Evolutionary conservation across 805 yeast species (phyloP).

Genomic region (Cyberlindnera euphorbiiphila): DNA sequence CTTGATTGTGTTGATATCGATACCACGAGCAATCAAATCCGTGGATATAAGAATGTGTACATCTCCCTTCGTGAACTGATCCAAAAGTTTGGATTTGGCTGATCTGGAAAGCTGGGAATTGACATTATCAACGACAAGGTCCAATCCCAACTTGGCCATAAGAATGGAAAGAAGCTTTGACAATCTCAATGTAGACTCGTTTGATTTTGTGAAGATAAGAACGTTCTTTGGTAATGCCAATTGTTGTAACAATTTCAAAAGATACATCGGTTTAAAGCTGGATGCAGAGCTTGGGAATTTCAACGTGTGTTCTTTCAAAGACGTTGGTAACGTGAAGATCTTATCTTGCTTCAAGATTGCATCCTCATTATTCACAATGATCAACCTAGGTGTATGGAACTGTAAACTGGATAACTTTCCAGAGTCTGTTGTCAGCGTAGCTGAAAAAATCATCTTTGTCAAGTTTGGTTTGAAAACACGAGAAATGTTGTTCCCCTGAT

Average conservation of each 20-base stretch:
- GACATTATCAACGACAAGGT: slow-evolving; percentile 39
- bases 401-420: slow-evolving; percentile 75
- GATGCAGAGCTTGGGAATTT: slow-evolving; percentile 37
- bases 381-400: slow-evolving; percentile 65
- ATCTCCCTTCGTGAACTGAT: slow-evolving; percentile 52
- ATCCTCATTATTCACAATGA: slow-evolving; percentile 62
- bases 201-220: slow-evolving; percentile 68
- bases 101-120: slow-evolving; percentile 55
- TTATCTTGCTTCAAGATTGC: slow-evolving; percentile 40
- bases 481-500: slow-evolving; percentile 30
- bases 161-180: slow-evolving; percentile 54
- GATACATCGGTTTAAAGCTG: slow-evolving; percentile 66
- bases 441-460: slow-evolving; percentile 78
- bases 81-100: slow-evolving; percentile 53
- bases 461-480: slow-evolving; percentile 30
- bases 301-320: slow-evolving; percentile 42
- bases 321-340: slow-evolving; percentile 57
- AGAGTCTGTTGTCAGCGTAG: slow-evolving; percentile 91
- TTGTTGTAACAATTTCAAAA: slow-evolving; percentile 49
- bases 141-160: slow-evolving; percentile 21
- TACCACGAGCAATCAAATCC: slow-evolving; percentile 94
- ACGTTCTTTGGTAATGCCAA: slow-evolving; percentile 36
- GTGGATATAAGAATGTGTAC: slow-evolving; percentile 66
- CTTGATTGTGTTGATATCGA: slow-evolving; percentile 67
- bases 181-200: slow-evolving; percentile 83